phyloP scores from a whole-genome alignment of 805 yeast genomes.

The Ogataea pini region DNA sequence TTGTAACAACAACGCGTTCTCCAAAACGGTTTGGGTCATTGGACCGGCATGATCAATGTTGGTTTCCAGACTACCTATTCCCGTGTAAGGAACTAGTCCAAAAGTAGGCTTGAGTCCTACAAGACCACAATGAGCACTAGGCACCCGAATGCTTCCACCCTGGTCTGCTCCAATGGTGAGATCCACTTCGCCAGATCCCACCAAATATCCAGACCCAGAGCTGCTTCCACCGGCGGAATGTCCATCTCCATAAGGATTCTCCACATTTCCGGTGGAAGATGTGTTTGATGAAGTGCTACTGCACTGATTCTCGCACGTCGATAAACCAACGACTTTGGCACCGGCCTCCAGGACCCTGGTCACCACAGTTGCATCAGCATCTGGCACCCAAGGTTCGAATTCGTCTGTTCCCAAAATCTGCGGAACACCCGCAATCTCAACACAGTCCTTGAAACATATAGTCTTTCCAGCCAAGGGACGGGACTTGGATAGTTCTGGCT shows the following conservation, averaged over 20 bases:
- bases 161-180: slow-evolving; percentile 38
- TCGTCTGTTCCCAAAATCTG: slow-evolving; percentile 39
- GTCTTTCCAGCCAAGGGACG: slow-evolving; percentile 31
- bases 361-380: slow-evolving; percentile 39
- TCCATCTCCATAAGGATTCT: slow-evolving; percentile 43
- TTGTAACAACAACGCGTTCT: slow-evolving; percentile 34
- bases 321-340: slow-evolving; percentile 36
- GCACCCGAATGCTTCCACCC: slow-evolving; percentile 52
- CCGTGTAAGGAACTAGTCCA: slow-evolving; percentile 43
- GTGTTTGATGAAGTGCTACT: slow-evolving; percentile 32
- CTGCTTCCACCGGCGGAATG: slow-evolving; percentile 47
- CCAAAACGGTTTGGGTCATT: slow-evolving; percentile 39
- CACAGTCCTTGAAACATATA: slow-evolving; percentile 38
- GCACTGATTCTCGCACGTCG: slow-evolving; percentile 41
- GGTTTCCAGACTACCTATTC: slow-evolving; percentile 37
- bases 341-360: slow-evolving; percentile 39
- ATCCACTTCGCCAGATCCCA: slow-evolving; percentile 48
- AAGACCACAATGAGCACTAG: slow-evolving; percentile 39
- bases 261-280: slow-evolving; percentile 42
- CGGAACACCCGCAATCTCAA: slow-evolving; percentile 39
- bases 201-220: slow-evolving; percentile 46
- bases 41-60: slow-evolving; percentile 42
- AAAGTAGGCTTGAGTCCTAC: slow-evolving; percentile 51
- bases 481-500: slow-evolving; percentile 34
- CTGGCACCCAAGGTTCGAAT: slow-evolving; percentile 36